Percentiles rank a stretch among this genome's conserved stretches.
Evolutionary conservation across 2,329 filamentous ascomycete genomes (phyloP).

Genomic region (Diplodia seriata): DNA sequence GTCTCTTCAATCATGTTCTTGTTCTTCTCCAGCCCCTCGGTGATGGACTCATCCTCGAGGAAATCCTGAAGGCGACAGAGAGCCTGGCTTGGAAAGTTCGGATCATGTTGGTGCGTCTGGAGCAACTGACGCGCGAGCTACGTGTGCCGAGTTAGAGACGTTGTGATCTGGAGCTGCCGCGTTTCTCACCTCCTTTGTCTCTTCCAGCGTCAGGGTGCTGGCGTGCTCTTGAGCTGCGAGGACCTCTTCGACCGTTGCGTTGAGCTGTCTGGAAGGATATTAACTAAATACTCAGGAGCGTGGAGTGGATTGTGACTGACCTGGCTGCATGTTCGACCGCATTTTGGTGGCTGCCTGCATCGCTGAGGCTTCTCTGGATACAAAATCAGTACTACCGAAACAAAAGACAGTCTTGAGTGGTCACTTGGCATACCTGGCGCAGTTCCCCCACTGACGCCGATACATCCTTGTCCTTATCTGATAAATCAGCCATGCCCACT

Average conservation of each 20-base stretch:
- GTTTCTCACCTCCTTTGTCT: neutral
- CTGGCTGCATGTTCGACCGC: constrained; percentile 9
- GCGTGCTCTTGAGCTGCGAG: constrained; percentile 9
- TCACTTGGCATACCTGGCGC: neutral
- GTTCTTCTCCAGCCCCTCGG: constrained; percentile 56
- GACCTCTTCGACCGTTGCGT: constrained; percentile 13
- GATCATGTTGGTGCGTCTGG: constrained; percentile 55
- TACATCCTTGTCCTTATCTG: constrained; percentile 5
- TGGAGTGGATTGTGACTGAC: neutral
- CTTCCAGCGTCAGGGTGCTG: neutral
- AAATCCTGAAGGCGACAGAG: constrained; percentile 52
- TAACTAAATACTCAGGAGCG: neutral
- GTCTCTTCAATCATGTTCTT: constrained; percentile 60
- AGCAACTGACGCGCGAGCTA: constrained; percentile 43
- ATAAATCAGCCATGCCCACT: neutral
- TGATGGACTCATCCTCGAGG: constrained; percentile 54
- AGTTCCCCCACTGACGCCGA: neutral
- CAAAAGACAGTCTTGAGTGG: no score
- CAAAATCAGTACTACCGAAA: neutral
- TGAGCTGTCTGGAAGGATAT: neutral
- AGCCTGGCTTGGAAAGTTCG: constrained; percentile 56
- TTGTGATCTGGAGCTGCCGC: neutral
- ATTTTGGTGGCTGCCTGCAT: neutral
- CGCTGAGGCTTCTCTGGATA: neutral
- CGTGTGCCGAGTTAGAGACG: neutral